Conservation (phyloP, 345 rosid genomes). For the Salix viminalis region DNA sequence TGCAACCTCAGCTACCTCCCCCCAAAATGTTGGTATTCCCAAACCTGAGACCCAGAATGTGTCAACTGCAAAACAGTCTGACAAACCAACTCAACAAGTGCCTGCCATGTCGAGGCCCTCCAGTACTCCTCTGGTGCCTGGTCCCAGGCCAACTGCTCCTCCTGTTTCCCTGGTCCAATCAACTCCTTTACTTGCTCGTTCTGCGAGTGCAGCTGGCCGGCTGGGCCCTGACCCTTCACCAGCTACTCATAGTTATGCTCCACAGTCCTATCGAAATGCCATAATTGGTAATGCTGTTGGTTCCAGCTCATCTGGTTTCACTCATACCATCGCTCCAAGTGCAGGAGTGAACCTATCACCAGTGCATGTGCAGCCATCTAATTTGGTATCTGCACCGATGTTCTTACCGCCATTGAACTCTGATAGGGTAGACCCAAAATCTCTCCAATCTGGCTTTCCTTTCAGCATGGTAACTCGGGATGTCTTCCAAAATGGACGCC, state of each 20-base stretch:
- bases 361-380: constrained; percentile 39
- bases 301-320: constrained; percentile 48
- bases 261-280: constrained; percentile 78
- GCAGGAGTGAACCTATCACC: constrained; percentile 45
- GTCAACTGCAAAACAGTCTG: constrained; percentile 38
- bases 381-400: constrained; percentile 44
- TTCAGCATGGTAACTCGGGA: constrained; percentile 46
- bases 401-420: constrained; percentile 35
- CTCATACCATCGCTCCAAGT: constrained; percentile 43
- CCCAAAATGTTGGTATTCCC: constrained; percentile 19
- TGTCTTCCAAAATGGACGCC: constrained; percentile 43
- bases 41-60: constrained; percentile 51
- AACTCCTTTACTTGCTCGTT: constrained; percentile 60
- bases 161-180: constrained; percentile 54
- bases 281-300: constrained; percentile 61
- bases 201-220: constrained; percentile 79
- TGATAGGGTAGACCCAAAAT: constrained; percentile 41
- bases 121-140: constrained; percentile 79
- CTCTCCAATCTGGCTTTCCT: constrained; percentile 46
- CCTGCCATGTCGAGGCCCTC: constrained; percentile 77
- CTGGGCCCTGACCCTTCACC: constrained; percentile 61
- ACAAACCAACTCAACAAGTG: constrained; percentile 35
- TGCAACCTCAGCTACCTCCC: constrained; percentile 26
- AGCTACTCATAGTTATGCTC: constrained; percentile 47
- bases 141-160: constrained; percentile 46